Conservation (phyloP, 306 rosid genomes). For the Ochetophila trinervis region DNA sequence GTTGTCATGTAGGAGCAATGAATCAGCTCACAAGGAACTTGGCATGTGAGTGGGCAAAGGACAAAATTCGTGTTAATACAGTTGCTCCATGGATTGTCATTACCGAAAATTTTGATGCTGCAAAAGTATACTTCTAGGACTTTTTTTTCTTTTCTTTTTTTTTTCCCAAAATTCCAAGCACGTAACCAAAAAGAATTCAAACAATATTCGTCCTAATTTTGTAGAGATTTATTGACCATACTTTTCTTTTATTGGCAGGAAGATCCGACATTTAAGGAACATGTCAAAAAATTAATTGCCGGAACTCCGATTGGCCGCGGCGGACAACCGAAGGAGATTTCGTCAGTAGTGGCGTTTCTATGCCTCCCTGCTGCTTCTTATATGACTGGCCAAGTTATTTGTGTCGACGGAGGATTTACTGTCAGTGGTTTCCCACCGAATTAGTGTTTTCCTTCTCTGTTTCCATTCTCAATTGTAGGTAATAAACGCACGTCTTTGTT, state of each 20-base stretch:
- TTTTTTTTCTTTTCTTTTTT: not conserved
- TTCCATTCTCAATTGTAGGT: no score
- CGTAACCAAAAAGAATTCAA: no score
- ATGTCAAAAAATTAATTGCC: not conserved
- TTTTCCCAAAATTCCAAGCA: no score
- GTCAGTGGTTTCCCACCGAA: constrained; percentile 17
- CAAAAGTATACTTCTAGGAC: not conserved
- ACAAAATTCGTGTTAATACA: constrained; percentile 43
- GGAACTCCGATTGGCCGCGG: constrained; percentile 27
- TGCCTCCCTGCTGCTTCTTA: constrained; percentile 55
- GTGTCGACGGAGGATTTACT: constrained; percentile 44
- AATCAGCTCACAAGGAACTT: constrained; percentile 57
- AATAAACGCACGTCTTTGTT: no score
- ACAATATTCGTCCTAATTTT: no score
- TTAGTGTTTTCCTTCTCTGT: no score
- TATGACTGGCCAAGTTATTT: constrained; percentile 45
- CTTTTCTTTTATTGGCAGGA: not conserved
- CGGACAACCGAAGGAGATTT: constrained; percentile 38
- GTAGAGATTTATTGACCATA: no score
- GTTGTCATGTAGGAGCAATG: constrained; percentile 40
- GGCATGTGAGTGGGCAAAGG: constrained; percentile 73
- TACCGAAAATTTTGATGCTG: constrained; percentile 15
- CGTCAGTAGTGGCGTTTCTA: constrained; percentile 51
- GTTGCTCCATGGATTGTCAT: constrained; percentile 50
- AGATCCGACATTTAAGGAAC: not conserved